Conservation (phyloP, 345 rosid genomes). For the Abelmoschus esculentus region DNA sequence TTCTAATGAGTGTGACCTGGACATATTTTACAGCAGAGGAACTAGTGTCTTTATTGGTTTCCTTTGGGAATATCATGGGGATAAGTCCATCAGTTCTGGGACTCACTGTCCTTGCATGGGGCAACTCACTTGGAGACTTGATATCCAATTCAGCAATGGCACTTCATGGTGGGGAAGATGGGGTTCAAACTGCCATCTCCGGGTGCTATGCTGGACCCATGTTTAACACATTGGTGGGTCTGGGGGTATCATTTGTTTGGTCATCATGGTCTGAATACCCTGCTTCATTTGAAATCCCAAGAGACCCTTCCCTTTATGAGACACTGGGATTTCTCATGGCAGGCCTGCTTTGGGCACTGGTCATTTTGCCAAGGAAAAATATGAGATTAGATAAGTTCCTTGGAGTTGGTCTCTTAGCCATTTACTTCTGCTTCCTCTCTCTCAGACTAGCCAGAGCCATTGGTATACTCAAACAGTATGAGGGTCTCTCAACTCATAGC, state of each 20-base stretch:
- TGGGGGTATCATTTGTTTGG: constrained; percentile 59
- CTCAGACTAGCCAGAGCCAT: constrained; percentile 38
- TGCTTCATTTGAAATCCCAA: constrained; percentile 39
- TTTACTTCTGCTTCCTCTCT: constrained; percentile 62
- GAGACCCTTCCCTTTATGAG: constrained; percentile 56
- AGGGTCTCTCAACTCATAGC: neutral
- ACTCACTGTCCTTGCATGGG: constrained; percentile 17
- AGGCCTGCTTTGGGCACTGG: constrained; percentile 79
- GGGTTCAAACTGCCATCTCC: constrained; percentile 73
- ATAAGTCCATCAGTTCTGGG: constrained; percentile 79
- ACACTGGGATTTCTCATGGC: constrained; percentile 57
- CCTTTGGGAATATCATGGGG: constrained; percentile 54
- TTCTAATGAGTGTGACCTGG: constrained; percentile 84
- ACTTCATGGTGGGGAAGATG: constrained; percentile 59
- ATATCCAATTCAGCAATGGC: constrained; percentile 78
- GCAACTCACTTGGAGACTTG: constrained; percentile 81
- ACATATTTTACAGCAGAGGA: constrained; percentile 80
- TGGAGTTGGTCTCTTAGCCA: constrained; percentile 68
- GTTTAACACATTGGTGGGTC: constrained; percentile 76
- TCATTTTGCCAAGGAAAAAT: constrained; percentile 55
- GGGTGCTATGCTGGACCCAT: constrained; percentile 95
- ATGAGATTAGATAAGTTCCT: constrained; percentile 60
- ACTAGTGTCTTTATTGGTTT: constrained; percentile 60
- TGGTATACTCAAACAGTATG: constrained; percentile 27
- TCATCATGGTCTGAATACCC: constrained; percentile 59